Evolutionary conservation across 202 grass and related monocot species (phyloP).

Genomic region (Schoenoplectus tabernaemontani): DNA sequence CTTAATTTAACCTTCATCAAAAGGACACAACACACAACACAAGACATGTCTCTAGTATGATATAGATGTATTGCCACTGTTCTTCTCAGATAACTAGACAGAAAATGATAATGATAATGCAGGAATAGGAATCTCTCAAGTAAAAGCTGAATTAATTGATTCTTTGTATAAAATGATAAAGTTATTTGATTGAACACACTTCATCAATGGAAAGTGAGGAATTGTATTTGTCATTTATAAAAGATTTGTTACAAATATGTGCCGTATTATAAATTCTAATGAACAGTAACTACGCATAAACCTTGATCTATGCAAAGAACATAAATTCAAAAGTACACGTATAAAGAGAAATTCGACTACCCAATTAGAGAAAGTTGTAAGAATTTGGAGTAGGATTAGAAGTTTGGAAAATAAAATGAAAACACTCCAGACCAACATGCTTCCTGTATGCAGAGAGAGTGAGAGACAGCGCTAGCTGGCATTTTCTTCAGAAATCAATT

Average conservation of each 20-base stretch:
- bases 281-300: neutral
- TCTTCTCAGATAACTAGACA: neutral
- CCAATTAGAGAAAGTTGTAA: neutral
- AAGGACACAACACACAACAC: neutral
- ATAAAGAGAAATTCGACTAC: neutral
- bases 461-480: neutral
- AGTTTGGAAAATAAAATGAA: no score
- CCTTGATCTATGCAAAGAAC: neutral
- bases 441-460: neutral
- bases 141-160: neutral
- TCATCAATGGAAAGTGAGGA: neutral
- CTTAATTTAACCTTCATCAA: neutral
- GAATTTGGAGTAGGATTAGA: neutral
- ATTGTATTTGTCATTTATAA: neutral
- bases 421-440: neutral
- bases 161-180: neutral
- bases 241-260: neutral
- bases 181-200: neutral
- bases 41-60: neutral
- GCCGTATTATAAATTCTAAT: neutral
- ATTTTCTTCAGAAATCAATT: neutral
- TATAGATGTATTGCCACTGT: neutral
- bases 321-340: neutral
- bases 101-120: neutral
- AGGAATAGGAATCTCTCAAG: neutral